phyloP scores from a whole-genome alignment of 2,329 filamentous ascomycete species.

The Colletotrichum liriopes region DNA sequence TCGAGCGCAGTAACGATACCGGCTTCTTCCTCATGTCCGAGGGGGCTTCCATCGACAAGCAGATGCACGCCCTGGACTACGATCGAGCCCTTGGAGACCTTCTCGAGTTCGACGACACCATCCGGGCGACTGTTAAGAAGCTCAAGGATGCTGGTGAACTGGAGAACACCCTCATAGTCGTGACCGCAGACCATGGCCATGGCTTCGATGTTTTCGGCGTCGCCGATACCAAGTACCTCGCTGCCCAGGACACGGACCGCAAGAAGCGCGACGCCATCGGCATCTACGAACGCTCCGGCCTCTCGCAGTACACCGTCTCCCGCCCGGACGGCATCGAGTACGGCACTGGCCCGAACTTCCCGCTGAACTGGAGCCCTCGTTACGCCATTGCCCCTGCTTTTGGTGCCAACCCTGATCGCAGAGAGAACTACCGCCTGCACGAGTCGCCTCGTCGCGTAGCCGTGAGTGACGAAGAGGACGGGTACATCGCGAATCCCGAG shows the following conservation, averaged over 20 bases:
- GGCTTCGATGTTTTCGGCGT: constrained; percentile 89
- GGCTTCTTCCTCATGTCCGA: constrained; percentile 93
- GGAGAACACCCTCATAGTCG: constrained; percentile 83
- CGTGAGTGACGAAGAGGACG: constrained; percentile 63
- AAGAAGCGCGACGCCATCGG: constrained; percentile 84
- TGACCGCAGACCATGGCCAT: constrained; percentile 91
- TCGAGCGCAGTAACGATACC: constrained; percentile 74
- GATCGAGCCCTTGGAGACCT: constrained; percentile 88
- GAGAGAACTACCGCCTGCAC: constrained; percentile 84
- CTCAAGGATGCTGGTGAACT: constrained; percentile 76
- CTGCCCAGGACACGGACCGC: constrained; percentile 75
- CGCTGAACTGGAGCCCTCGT: constrained; percentile 87
- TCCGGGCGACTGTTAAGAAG: constrained; percentile 80
- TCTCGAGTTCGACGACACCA: constrained; percentile 87
- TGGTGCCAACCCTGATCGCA: constrained; percentile 79
- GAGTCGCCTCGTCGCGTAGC: constrained; percentile 74
- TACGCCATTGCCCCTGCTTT: constrained; percentile 85
- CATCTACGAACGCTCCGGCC: constrained; percentile 79
- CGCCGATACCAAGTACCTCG: constrained; percentile 85
- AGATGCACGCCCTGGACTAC: constrained; percentile 90
- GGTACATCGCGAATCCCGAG: constrained; percentile 77
- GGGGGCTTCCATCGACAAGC: constrained; percentile 89
- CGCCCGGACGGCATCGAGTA: constrained; percentile 75
- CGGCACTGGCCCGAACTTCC: constrained; percentile 82
- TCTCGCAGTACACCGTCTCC: constrained; percentile 80